Percentiles rank a stretch among this genome's conserved stretches.
These are phyloP conservation scores for Ustilago tritici DNA, from an alignment of 1,284 basidiomycete genomes.

Conservation along the genomic window DNA sequence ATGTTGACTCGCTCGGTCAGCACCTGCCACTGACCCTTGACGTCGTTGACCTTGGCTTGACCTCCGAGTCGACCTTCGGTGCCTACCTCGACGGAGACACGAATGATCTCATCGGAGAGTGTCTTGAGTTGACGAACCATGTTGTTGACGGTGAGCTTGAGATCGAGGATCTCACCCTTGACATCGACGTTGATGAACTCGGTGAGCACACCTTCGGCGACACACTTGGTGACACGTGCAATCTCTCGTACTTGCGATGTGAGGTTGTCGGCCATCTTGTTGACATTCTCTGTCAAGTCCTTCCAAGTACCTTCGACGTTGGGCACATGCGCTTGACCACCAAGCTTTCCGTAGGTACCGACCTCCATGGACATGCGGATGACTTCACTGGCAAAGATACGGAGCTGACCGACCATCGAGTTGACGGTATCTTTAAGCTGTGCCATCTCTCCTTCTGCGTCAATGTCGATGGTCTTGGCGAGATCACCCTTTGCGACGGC, in stretches of 20 bases:
- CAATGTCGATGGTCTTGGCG: constrained; percentile 75
- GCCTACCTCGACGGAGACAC: constrained; percentile 84
- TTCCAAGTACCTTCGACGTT: constrained; percentile 72
- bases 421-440: constrained; percentile 87
- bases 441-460: constrained; percentile 91
- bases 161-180: constrained; percentile 94
- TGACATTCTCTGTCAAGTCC: constrained; percentile 71
- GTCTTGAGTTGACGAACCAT: constrained; percentile 68
- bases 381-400: constrained; percentile 83
- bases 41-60: constrained; percentile 80
- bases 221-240: constrained; percentile 72
- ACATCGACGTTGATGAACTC: constrained; percentile 94
- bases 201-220: constrained; percentile 89
- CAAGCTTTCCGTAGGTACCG: constrained; percentile 68
- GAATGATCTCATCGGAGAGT: constrained; percentile 73
- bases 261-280: constrained; percentile 71
- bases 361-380: constrained; percentile 70
- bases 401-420: constrained; percentile 87
- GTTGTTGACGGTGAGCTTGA: constrained; percentile 75
- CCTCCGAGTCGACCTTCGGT: constrained; percentile 89
- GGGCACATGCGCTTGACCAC: constrained; percentile 69
- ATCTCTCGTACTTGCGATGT: constrained; percentile 68
- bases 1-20: constrained; percentile 70
- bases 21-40: constrained; percentile 71
- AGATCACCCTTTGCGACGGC: constrained; percentile 79